Base-by-base conservation (phyloP, 2,329 filamentous ascomycete species). In the Penicillium corylophilum region DNA sequence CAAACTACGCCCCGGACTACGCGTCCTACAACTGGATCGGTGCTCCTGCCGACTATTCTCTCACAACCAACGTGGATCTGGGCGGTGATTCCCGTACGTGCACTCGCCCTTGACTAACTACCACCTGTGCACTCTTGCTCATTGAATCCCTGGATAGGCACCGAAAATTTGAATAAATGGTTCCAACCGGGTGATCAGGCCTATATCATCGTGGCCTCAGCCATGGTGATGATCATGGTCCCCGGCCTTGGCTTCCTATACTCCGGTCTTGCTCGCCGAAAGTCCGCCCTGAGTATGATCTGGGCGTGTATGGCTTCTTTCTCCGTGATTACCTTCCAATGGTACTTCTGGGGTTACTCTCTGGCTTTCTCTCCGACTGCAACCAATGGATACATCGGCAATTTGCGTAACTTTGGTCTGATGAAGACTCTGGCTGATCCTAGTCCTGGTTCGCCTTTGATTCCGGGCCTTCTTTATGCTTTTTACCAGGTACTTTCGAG, bases 281-380 rank as follows among this genome's bases (percentile, higher is more conserved):
- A 99, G 79, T 97, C 94, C 5, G 94, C 94, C 26, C 82, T 99
- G 39, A 96, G 91, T 59, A 88, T 97, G 80, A 94, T 99, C 68
- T 97, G 92, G 90, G 91, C 93, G 13, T 91, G 88, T 76, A 95
- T 99, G 89, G 93, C 88, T 72, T 94, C 91, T 42, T 88, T 88
- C 70, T 92, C 89, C 43, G 86, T 97, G 69, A 82, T 96, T 71
- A 88, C 89, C 50, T 96, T 99, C 79, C 94, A 99, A 77, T 99
- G 94, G 94, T 97, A 96, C 69, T 96, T 99, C 74, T 97, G 94
- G 93, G 94, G 94, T 33, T 99, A 96, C 74, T 96, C 93, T 13
- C 80, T 99, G 55, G 92, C 93, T 46, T 96, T 97, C 75, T 94
- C 89, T 67, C 80, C 82, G 39, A 85, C 84, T 13, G 89, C 87